phyloP scores from a whole-genome alignment of 1,139 yeast species.

The Yamadazyma trypodendri region DNA sequence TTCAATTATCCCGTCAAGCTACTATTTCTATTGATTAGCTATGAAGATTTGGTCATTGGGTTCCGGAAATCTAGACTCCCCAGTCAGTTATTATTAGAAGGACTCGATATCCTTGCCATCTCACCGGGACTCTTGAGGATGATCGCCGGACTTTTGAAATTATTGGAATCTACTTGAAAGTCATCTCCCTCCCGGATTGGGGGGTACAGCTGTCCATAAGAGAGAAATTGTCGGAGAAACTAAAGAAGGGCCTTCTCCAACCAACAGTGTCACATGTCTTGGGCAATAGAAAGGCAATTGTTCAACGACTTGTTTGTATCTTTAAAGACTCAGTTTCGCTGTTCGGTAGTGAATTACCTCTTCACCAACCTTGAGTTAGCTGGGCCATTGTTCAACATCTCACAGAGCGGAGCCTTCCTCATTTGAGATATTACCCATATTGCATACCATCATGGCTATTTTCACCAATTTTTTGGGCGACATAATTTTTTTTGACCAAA shows the following conservation, averaged over 20 bases:
- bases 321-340: slow-evolving; percentile 26
- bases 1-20: slow-evolving; percentile 23
- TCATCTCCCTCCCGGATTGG: slow-evolving; percentile 8
- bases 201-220: background rate
- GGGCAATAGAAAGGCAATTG: slow-evolving; percentile 21
- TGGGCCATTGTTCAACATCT: slow-evolving; percentile 22
- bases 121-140: slow-evolving; percentile 28
- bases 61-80: slow-evolving; percentile 26
- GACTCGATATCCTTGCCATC: slow-evolving; percentile 25
- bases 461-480: slow-evolving; percentile 21
- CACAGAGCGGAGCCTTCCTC: slow-evolving; percentile 25
- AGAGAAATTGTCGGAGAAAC: background rate
- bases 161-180: slow-evolving; percentile 16
- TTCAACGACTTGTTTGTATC: slow-evolving; percentile 22
- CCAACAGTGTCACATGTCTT: too few species aligned
- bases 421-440: slow-evolving; percentile 22
- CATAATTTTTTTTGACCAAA: slow-evolving; percentile 19
- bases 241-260: too few species aligned
- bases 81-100: slow-evolving; percentile 21
- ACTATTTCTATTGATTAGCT: slow-evolving; percentile 23
- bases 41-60: slow-evolving; percentile 26
- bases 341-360: slow-evolving; percentile 24
- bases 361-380: slow-evolving; percentile 28
- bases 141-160: slow-evolving; percentile 23
- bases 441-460: slow-evolving; percentile 19